Conservation (phyloP, 2,329 filamentous ascomycete species). For the Paraphaeosphaeria sporulosa region DNA sequence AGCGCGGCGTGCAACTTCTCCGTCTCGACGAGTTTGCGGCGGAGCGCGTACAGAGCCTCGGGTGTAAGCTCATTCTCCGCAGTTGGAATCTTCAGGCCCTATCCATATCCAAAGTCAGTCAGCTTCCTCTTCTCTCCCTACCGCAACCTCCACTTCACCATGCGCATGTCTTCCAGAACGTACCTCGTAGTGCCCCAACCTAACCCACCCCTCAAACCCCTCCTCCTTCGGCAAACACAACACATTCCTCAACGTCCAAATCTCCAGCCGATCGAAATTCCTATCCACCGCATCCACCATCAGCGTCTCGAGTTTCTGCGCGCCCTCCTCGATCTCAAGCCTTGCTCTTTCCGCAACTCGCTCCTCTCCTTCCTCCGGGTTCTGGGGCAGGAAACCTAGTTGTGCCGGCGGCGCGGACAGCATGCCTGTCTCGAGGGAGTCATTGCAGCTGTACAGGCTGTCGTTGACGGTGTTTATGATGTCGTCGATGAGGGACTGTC, state of each 20-base stretch:
- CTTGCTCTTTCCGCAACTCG: constrained; percentile 58
- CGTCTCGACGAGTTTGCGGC: constrained; percentile 79
- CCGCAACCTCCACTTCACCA: no score
- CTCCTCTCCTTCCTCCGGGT: constrained; percentile 48
- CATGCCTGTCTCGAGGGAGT: constrained; percentile 85
- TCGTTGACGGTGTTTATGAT: constrained; percentile 98
- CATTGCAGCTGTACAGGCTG: constrained; percentile 87
- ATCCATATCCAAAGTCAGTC: constrained; percentile 9
- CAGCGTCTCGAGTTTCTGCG: constrained; percentile 58
- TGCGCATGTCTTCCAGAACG: constrained; percentile 11
- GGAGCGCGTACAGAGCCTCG: constrained; percentile 74
- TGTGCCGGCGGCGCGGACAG: constrained; percentile 74
- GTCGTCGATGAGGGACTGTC: constrained; percentile 90
- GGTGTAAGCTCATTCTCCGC: constrained; percentile 60
- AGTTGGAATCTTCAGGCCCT: constrained; percentile 37
- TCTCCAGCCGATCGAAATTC: constrained; percentile 63
- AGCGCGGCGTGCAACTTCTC: constrained; percentile 75
- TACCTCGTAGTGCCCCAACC: constrained; percentile 85
- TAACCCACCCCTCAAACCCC: constrained; percentile 73
- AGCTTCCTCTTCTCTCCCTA: neutral
- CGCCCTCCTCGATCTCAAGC: constrained; percentile 84
- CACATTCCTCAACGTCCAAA: constrained; percentile 86
- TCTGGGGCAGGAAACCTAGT: constrained; percentile 75
- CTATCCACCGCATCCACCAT: constrained; percentile 59
- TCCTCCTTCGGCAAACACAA: constrained; percentile 58